Conservation (phyloP, 345 rosid genomes). For the Salix caprea region DNA sequence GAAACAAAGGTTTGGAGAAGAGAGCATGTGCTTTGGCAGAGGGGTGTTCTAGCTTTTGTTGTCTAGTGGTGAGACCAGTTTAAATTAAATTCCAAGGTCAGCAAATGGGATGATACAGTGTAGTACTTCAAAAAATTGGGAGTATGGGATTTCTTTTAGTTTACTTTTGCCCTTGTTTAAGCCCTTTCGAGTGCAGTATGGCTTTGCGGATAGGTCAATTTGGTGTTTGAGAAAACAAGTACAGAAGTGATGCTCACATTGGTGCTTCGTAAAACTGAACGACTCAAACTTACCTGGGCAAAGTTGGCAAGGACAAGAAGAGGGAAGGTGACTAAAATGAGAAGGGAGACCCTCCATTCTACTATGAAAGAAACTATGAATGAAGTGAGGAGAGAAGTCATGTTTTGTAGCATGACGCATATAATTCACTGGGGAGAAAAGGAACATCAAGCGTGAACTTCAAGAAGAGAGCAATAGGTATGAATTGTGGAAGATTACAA, state of each 20-base stretch:
- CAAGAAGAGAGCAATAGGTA: conserved; percentile 8
- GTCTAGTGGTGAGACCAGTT: conserved; percentile 31
- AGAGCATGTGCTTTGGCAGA: conserved; percentile 50
- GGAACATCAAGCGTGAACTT: conserved; percentile 15
- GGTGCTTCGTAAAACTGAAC: background rate
- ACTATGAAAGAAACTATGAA: conserved; percentile 95
- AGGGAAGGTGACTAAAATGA: conserved; percentile 89
- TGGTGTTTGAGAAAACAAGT: background rate
- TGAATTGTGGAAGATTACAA: background rate
- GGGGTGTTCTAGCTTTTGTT: conserved; percentile 35
- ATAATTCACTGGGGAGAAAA: conserved; percentile 33
- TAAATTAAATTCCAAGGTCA: conserved; percentile 45
- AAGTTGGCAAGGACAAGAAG: conserved; percentile 97
- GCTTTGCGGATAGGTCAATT: background rate
- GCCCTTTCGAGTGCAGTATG: background rate
- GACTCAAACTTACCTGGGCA: conserved; percentile 66
- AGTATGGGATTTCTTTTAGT: background rate
- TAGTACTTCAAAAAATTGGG: too few relatives aligned
- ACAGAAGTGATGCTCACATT: background rate
- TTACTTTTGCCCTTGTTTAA: conserved; percentile 14
- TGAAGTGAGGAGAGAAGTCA: conserved; percentile 97
- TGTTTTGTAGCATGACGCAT: conserved; percentile 92
- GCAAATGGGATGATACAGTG: background rate
- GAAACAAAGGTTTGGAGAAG: conserved; percentile 13
- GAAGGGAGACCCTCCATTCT: conserved; percentile 98